Conservation (phyloP, 352 stramenopile genomes). For the Phytophthora pinifolia region DNA sequence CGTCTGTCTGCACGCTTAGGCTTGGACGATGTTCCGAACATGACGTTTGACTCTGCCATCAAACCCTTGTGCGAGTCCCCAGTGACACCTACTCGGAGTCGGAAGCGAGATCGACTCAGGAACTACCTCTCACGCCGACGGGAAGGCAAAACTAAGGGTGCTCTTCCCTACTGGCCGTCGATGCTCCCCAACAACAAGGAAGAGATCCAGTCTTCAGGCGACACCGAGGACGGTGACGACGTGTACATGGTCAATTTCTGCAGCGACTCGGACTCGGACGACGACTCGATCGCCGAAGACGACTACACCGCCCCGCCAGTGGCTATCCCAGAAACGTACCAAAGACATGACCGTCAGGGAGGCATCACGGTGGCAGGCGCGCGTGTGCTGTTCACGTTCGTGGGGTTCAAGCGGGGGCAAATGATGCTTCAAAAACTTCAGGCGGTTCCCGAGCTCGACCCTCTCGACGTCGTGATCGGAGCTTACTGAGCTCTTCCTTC, state of each 20-base stretch:
- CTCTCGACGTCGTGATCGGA: conserved; percentile 21
- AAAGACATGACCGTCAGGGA: conserved; percentile 48
- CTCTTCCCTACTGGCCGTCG: conserved; percentile 13
- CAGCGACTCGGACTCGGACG: conserved; percentile 27
- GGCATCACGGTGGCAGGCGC: conserved; percentile 49
- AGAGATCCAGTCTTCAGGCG: conserved; percentile 17
- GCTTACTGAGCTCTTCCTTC: background rate
- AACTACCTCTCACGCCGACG: conserved; percentile 19
- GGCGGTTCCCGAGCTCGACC: conserved; percentile 33
- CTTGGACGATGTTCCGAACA: conserved; percentile 8
- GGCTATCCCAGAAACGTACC: conserved; percentile 50
- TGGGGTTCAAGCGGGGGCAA: conserved; percentile 56
- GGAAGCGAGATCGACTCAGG: conserved; percentile 33
- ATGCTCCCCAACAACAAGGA: conserved; percentile 23
- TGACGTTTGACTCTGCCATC: background rate
- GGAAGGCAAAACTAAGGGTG: conserved; percentile 1
- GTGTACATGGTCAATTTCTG: conserved; percentile 29
- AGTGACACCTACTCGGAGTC: conserved; percentile 5
- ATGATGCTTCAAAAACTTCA: conserved; percentile 41
- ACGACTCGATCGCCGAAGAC: conserved; percentile 16
- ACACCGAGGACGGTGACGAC: conserved; percentile 29
- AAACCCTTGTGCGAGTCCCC: conserved; percentile 8
- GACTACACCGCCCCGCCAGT: conserved; percentile 45
- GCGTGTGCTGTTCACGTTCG: conserved; percentile 58
- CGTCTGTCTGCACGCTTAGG: conserved; percentile 7